Evolutionary conservation across 1,139 yeast species (phyloP).

Genomic region (Saccharomyces hybrid): DNA sequence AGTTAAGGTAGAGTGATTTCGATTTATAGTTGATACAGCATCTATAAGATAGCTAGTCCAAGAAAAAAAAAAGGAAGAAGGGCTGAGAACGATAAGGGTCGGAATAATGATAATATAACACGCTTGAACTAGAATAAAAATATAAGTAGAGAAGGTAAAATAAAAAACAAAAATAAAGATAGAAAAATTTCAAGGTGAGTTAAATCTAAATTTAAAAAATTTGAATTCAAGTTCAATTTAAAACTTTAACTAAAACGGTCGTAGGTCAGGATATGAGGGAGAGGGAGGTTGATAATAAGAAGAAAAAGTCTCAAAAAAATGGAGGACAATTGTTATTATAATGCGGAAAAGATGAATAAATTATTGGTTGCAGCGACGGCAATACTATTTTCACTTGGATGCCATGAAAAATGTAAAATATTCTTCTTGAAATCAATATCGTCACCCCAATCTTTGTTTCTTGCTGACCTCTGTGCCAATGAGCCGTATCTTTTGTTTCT

Average conservation of each 20-base stretch:
- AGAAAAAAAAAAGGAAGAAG: background rate
- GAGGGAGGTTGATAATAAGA: too few relatives aligned
- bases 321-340: slow-evolving; percentile 30
- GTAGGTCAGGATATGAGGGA: background rate
- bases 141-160: slow-evolving; percentile 1
- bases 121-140: background rate
- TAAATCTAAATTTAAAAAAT: background rate
- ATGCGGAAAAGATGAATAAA: slow-evolving; percentile 68
- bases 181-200: background rate
- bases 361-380: slow-evolving; percentile 99
- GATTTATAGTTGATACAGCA: background rate
- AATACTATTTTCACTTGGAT: slow-evolving; percentile 91
- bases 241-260: slow-evolving; percentile 1
- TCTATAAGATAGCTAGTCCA: background rate
- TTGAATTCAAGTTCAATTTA: slow-evolving; percentile 3
- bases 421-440: slow-evolving; percentile 91
- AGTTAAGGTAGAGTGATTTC: background rate
- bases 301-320: background rate
- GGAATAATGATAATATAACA: background rate
- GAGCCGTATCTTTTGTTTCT: slow-evolving; percentile 38
- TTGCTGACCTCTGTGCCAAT: slow-evolving; percentile 29
- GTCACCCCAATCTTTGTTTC: slow-evolving; percentile 59
- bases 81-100: background rate
- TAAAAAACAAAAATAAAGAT: background rate
- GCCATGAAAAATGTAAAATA: slow-evolving; percentile 96